These are phyloP conservation scores for Penicillium verhagenii DNA, from an alignment of 495 filamentous ascomycete genomes.

Conservation along the genomic window DNA sequence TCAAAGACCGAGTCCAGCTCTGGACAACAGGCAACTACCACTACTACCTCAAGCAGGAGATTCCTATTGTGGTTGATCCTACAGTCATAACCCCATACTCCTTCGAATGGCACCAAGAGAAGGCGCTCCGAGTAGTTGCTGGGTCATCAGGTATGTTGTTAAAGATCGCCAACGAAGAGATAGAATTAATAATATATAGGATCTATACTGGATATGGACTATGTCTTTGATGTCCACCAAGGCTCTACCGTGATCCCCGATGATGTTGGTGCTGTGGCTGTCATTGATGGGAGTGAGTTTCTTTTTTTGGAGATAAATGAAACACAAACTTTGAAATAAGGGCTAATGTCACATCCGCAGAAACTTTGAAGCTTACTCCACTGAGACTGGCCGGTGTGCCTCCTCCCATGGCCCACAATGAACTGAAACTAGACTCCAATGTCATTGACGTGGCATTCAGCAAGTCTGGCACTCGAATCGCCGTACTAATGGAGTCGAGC, in stretches of 20 bases:
- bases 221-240: constrained; percentile 62
- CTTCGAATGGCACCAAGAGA: constrained; percentile 82
- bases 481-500: constrained; percentile 62
- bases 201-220: constrained; percentile 63
- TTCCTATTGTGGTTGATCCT: constrained; percentile 41
- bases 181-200: constrained; percentile 6
- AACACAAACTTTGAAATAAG: neutral
- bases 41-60: constrained; percentile 97
- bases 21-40: constrained; percentile 98
- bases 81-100: constrained; percentile 29
- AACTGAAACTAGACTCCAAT: constrained; percentile 61
- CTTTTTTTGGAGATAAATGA: neutral
- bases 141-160: constrained; percentile 39
- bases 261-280: constrained; percentile 78
- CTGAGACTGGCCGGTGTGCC: constrained; percentile 81
- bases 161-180: constrained; percentile 3
- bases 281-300: constrained; percentile 77
- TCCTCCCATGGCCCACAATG: constrained; percentile 86
- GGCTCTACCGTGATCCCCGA: constrained; percentile 68
- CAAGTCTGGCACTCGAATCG: constrained; percentile 63
- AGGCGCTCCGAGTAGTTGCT: constrained; percentile 62
- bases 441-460: constrained; percentile 74
- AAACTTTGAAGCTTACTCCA: constrained; percentile 77
- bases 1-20: constrained; percentile 76
- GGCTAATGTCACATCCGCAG: constrained; percentile 23